Evolutionary conservation across 768 basidiomycete genomes (phyloP).

Genomic region (Stropharia rugosoannulata): DNA sequence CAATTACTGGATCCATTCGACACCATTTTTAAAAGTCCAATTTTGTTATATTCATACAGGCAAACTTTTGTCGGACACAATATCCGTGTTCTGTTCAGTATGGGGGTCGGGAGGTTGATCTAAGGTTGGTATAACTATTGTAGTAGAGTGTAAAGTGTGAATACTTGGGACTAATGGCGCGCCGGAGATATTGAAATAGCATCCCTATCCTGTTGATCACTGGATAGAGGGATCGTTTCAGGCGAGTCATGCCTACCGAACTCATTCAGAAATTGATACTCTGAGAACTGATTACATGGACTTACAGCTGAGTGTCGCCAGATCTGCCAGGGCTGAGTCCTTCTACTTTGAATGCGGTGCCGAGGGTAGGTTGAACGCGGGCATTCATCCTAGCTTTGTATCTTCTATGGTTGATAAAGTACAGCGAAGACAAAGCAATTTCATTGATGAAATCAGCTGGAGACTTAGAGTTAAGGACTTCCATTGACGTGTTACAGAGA

Average conservation of each 20-base stretch:
- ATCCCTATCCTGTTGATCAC: background rate
- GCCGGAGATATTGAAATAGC: background rate
- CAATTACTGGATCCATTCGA: too few species aligned
- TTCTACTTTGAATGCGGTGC: slow-evolving; percentile 15
- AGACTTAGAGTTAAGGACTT: background rate
- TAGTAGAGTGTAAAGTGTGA: too few species aligned
- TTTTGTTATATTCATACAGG: too few species aligned
- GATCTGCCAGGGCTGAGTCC: background rate
- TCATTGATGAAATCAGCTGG: slow-evolving; percentile 18
- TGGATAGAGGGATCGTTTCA: slow-evolving; percentile 1
- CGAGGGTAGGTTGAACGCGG: slow-evolving; percentile 9
- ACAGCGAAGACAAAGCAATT: slow-evolving; percentile 16
- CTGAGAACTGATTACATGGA: background rate
- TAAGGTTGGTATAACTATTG: too few species aligned
- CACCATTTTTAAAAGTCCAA: too few species aligned
- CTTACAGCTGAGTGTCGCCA: background rate
- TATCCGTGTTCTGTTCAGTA: too few species aligned
- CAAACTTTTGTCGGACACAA: too few species aligned
- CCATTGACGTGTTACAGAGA: background rate
- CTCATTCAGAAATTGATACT: background rate
- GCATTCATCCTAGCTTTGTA: background rate
- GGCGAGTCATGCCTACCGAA: background rate
- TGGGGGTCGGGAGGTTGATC: too few species aligned
- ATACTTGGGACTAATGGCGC: too few species aligned
- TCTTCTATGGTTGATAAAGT: slow-evolving; percentile 15